Base-by-base conservation (phyloP, 345 rosid species). In the Lepidium sativum region DNA sequence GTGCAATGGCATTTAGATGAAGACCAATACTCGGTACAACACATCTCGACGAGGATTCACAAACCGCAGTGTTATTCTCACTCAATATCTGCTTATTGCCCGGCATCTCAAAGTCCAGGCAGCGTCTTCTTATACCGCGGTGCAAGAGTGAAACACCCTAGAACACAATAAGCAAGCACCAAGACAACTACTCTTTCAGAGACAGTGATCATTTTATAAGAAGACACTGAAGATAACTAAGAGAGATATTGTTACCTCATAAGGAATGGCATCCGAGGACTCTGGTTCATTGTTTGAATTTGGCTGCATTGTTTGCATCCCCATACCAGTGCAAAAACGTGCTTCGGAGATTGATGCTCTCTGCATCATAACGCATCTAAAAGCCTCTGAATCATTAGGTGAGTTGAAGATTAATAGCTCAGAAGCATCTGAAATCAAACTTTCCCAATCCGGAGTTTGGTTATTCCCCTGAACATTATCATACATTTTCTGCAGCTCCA, bases 11-110 rank as follows among this genome's bases (percentile, higher is more conserved):
- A 73, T 94, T 94, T 31, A 94, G 75, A 74, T 94, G 97, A 85
- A 94, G 84, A 71, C 99, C 99, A 16, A 94, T 94, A 73, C 95
- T 92, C 13, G 99, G 97, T 69, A 94, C 70, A 60, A 77, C 68
- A 75, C 85, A 55, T 65, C 79, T 67, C 2, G 80, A 72, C 0
- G 51, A 66, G 3, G 71, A 58, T 56, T 53, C 76, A 58, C 34
- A 51, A 66, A 55, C 72, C 51, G 0, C 12, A 1, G 42, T 53
- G 68, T 67, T 60, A 59, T 9, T 77, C 69, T 73, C 83, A 33
- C 44, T 62, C 14, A 27, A 5, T 0, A 47, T 63, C 63, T 73
- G 80, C 78, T 62, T 67, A 67, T 44, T 68, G 35, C 61, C 72
- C 0, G 74, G 83, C 83, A 70, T 71, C 77, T 90, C 97, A 69